phyloP scores from a whole-genome alignment of 169 alveolate genomes.

The Plasmodium blacklocki region DNA sequence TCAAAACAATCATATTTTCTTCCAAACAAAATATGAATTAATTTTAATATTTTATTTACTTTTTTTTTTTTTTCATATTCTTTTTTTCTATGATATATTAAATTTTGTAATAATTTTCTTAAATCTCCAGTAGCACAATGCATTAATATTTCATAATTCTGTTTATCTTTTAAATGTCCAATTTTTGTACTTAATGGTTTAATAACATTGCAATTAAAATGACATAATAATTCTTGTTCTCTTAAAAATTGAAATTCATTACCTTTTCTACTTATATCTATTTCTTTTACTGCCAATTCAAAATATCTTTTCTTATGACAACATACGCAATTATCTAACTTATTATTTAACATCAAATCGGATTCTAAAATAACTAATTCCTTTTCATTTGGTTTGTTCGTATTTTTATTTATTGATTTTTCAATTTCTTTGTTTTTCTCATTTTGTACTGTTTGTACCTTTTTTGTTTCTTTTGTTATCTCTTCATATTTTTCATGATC shows the following conservation, averaged over 20 bases:
- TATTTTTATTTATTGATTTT: background rate
- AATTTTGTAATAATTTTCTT: slow-evolving; percentile 63
- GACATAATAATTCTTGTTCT: slow-evolving; percentile 85
- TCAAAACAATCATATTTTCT: slow-evolving; percentile 53
- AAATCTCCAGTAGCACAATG: slow-evolving; percentile 87
- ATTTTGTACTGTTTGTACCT: background rate
- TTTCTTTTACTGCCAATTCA: slow-evolving; percentile 69
- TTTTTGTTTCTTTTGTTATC: background rate
- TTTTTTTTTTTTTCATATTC: slow-evolving; percentile 74
- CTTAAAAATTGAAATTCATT: slow-evolving; percentile 81
- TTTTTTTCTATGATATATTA: slow-evolving; percentile 65
- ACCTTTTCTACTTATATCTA: slow-evolving; percentile 66
- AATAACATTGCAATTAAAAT: slow-evolving; percentile 82
- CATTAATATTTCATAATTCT: slow-evolving; percentile 82
- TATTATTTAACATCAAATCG: slow-evolving; percentile 1
- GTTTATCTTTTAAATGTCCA: slow-evolving; percentile 61
- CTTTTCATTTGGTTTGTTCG: background rate
- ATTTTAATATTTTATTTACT: slow-evolving; percentile 58
- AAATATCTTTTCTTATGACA: slow-evolving; percentile 37
- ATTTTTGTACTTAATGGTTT: slow-evolving; percentile 81
- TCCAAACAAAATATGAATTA: slow-evolving; percentile 57
- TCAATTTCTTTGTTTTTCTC: slow-evolving; percentile 6
- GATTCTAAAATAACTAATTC: background rate
- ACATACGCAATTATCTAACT: slow-evolving; percentile 47
- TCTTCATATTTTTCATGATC: too few species aligned